These are phyloP conservation scores for Exophiala aquamarina DNA, from an alignment of 2,329 filamentous ascomycete species.

Conservation along the genomic window DNA sequence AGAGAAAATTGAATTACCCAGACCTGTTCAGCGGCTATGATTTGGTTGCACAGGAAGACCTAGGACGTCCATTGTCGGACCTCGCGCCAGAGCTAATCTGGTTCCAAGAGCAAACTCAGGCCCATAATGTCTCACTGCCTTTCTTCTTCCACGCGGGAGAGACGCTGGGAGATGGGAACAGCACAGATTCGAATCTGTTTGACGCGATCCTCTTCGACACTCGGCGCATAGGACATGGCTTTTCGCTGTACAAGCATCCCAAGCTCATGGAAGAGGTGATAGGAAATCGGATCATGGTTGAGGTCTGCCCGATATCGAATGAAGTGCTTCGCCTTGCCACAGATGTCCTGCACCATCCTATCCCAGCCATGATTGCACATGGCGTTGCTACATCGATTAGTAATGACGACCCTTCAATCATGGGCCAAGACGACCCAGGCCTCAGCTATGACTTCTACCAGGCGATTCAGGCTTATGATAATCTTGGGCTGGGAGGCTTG, in stretches of 20 bases:
- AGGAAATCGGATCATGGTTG: background rate
- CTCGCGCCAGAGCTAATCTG: slow-evolving; percentile 4
- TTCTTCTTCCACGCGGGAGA: slow-evolving; percentile 6
- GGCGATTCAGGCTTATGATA: slow-evolving; percentile 2
- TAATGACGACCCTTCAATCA: slow-evolving; percentile 3
- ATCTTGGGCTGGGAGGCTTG: slow-evolving; percentile 1
- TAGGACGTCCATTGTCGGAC: background rate
- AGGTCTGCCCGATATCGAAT: slow-evolving; percentile 1
- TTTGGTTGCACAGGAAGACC: slow-evolving; percentile 2
- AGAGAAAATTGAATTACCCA: background rate
- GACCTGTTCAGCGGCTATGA: slow-evolving; percentile 1
- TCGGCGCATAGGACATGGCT: slow-evolving; percentile 2
- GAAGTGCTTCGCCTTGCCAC: slow-evolving; percentile 1
- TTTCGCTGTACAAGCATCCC: slow-evolving; percentile 2
- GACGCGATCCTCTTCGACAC: slow-evolving; percentile 2
- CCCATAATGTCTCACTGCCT: background rate
- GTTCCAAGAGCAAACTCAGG: slow-evolving; percentile 1
- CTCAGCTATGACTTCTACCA: slow-evolving; percentile 3
- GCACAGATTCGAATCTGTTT: slow-evolving; percentile 1
- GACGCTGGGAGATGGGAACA: slow-evolving; percentile 1
- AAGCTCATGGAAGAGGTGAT: background rate
- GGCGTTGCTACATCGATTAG: slow-evolving; percentile 2
- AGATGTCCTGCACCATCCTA: slow-evolving; percentile 3
- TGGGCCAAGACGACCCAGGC: slow-evolving; percentile 1
- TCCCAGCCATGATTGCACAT: slow-evolving; percentile 1